Conservation (phyloP, 2,329 filamentous ascomycete genomes). For the Fusarium setosum region DNA sequence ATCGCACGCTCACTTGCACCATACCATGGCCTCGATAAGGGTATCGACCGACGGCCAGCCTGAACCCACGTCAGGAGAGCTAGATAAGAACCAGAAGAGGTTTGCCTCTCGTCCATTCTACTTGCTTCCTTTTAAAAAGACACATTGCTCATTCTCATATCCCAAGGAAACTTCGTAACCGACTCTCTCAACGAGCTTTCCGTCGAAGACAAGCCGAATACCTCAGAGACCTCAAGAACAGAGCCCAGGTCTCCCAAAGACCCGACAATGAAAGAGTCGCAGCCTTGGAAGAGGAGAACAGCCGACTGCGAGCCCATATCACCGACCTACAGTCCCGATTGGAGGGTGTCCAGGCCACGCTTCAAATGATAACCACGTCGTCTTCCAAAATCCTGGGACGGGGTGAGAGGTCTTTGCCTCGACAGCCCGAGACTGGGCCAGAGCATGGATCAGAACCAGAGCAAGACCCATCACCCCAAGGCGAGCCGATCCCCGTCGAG, state of each 20-base stretch:
- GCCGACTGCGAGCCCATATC: not conserved
- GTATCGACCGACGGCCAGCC: not conserved
- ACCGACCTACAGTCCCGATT: not conserved
- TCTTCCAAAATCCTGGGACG: not conserved
- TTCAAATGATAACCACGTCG: not conserved
- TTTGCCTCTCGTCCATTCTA: not conserved
- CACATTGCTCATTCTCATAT: not conserved
- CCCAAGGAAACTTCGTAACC: not conserved
- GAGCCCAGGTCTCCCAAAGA: not conserved
- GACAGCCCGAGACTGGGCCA: not conserved
- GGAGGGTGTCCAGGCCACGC: not conserved
- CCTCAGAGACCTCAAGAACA: not conserved
- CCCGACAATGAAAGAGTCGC: not conserved
- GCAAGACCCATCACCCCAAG: not conserved
- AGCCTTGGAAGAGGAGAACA: not conserved
- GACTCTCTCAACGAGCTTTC: not conserved
- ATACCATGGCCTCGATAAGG: not conserved
- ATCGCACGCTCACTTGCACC: not conserved
- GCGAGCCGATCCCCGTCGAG: not conserved
- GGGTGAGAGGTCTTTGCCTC: not conserved
- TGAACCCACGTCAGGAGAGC: not conserved
- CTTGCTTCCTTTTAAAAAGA: not conserved
- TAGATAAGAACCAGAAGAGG: not conserved
- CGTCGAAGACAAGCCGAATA: conserved; percentile 3
- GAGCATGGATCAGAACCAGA: not conserved